Percentiles rank a stretch among this genome's conserved stretches.
Conservation (phyloP, 345 rosid species). For the Cardamine chenopodiifolia region DNA sequence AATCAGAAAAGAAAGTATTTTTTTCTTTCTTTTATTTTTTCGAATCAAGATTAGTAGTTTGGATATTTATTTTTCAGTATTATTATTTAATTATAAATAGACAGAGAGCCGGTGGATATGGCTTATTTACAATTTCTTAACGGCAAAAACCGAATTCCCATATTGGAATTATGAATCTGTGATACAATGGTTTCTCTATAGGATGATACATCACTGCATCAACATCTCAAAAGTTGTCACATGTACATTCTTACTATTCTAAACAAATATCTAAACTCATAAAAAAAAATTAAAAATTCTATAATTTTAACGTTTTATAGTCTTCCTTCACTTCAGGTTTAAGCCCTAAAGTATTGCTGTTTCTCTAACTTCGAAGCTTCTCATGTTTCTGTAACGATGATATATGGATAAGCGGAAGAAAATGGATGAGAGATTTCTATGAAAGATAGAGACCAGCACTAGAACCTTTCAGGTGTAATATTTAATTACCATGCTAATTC, state of each 20-base stretch:
- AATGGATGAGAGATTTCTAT: background rate
- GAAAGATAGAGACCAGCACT: too few relatives aligned
- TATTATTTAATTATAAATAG: too few relatives aligned
- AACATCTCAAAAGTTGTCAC: slow-evolving; percentile 33
- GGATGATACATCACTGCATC: slow-evolving; percentile 18
- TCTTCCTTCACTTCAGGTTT: background rate
- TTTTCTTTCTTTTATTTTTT: background rate
- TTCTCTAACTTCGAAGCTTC: background rate
- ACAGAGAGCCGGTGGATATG: background rate
- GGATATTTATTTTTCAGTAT: too few relatives aligned
- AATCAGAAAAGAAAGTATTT: background rate
- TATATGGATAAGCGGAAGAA: too few relatives aligned
- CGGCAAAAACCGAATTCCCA: background rate
- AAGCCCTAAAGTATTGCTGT: background rate
- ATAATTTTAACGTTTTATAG: background rate
- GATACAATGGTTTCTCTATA: background rate
- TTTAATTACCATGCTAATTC: too few relatives aligned
- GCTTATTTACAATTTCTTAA: background rate
- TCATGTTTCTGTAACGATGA: background rate
- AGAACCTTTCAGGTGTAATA: too few relatives aligned
- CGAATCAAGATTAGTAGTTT: background rate
- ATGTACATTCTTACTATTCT: slow-evolving; percentile 21
- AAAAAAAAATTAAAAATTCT: background rate
- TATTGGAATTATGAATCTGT: background rate
- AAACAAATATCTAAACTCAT: background rate